Evolutionary conservation across 106 monocot genomes (phyloP).

Genomic region (Dioscorea dumetorum): DNA sequence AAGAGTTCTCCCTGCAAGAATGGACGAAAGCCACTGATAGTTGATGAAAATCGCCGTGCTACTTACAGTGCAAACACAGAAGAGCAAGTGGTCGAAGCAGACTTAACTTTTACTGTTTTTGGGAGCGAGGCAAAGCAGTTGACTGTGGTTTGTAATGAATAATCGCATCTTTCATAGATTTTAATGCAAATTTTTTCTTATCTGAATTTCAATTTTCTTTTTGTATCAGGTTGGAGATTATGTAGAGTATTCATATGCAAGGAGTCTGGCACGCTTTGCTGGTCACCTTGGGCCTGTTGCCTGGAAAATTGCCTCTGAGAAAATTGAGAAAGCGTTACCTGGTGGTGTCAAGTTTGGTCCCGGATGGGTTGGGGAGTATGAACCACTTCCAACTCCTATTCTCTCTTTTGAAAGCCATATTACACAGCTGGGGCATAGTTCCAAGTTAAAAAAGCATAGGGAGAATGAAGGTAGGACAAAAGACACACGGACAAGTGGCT

Average conservation of each 20-base stretch:
- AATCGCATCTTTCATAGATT: background rate
- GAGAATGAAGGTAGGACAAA: slow-evolving; percentile 2
- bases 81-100: slow-evolving; percentile 17
- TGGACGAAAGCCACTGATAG: slow-evolving; percentile 18
- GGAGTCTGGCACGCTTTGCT: slow-evolving; percentile 78
- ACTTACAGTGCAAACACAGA: slow-evolving; percentile 48
- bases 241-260: slow-evolving; percentile 61
- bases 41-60: slow-evolving; percentile 67
- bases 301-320: slow-evolving; percentile 80
- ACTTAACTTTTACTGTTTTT: slow-evolving; percentile 26
- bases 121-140: slow-evolving; percentile 43
- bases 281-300: slow-evolving; percentile 57
- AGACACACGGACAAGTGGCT: slow-evolving; percentile 1
- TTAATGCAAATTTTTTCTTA: background rate
- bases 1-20: slow-evolving; percentile 27
- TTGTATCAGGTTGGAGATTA: slow-evolving; percentile 57
- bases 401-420: slow-evolving; percentile 25
- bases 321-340: slow-evolving; percentile 55
- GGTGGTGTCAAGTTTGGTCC: slow-evolving; percentile 75
- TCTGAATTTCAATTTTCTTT: slow-evolving; percentile 1
- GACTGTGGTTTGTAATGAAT: slow-evolving; percentile 43
- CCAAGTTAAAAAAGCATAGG: background rate
- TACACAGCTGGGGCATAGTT: background rate
- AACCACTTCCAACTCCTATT: slow-evolving; percentile 52
- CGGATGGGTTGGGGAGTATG: slow-evolving; percentile 89